phyloP scores from a whole-genome alignment of 31 red algal genomes.

The Odonthalia washingtoniensis region DNA sequence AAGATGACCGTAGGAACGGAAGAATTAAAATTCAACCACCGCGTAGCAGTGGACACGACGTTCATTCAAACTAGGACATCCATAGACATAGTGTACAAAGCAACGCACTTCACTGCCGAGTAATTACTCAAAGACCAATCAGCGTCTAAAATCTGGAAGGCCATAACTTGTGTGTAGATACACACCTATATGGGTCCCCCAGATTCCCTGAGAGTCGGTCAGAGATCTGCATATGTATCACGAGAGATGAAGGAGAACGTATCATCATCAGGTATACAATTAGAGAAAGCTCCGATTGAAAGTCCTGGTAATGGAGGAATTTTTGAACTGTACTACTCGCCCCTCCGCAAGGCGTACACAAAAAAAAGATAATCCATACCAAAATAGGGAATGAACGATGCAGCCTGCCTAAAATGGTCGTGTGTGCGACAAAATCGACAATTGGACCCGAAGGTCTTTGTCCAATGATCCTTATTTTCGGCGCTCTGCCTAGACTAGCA shows the following conservation, averaged over 20 bases:
- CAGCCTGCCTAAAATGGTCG: no score
- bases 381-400: no score
- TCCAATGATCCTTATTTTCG: not conserved
- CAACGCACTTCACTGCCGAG: not conserved
- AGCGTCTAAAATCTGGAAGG: not conserved
- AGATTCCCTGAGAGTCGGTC: not conserved
- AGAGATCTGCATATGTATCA: not conserved
- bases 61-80: not conserved
- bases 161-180: not conserved
- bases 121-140: not conserved
- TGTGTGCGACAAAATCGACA: not conserved
- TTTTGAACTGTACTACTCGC: not conserved
- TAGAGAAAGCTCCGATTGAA: conserved; percentile 7
- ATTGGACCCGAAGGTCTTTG: not conserved
- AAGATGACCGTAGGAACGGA: conserved; percentile 2
- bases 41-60: not conserved
- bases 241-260: not conserved
- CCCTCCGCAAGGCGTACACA: not conserved
- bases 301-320: not conserved
- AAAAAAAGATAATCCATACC: no score
- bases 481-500: not conserved
- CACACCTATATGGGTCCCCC: not conserved
- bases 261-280: not conserved
- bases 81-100: not conserved
- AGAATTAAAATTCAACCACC: not conserved